Conservation (phyloP, 257 asterid genomes). For the Solanum etuberosum region DNA sequence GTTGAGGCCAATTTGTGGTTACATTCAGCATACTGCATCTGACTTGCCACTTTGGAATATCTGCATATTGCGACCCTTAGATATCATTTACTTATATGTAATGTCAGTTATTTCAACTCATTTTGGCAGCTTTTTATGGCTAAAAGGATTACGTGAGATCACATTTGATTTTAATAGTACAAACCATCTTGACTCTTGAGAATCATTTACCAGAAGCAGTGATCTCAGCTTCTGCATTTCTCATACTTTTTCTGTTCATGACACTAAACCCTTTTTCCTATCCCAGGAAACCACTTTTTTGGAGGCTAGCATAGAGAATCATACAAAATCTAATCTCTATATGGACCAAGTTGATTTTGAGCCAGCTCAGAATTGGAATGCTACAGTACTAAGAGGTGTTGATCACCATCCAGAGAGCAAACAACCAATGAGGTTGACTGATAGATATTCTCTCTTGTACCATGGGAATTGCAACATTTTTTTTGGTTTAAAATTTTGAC, state of each 20-base stretch:
- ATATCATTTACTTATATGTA: background rate
- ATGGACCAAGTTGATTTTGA: conserved; percentile 99
- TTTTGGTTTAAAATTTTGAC: background rate
- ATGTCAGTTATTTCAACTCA: background rate
- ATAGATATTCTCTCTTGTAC: background rate
- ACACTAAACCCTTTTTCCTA: conserved; percentile 2
- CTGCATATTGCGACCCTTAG: background rate
- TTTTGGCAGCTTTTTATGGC: conserved; percentile 1
- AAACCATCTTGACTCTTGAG: background rate
- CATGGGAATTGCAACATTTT: background rate
- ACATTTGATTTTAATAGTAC: conserved; percentile 5
- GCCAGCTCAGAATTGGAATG: conserved; percentile 83
- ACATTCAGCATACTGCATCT: background rate
- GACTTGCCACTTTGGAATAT: background rate
- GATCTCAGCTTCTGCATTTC: background rate
- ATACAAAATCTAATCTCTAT: conserved; percentile 87
- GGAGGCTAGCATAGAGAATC: conserved; percentile 96
- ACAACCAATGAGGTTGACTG: conserved; percentile 35
- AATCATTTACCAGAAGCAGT: background rate
- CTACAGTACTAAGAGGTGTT: conserved; percentile 49
- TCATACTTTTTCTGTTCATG: background rate
- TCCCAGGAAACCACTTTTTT: conserved; percentile 79
- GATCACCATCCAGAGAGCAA: conserved; percentile 34
- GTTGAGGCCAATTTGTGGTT: background rate
- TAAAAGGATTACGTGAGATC: conserved; percentile 2